Evolutionary conservation across 1,139 yeast genomes (phyloP).

Genomic region (Protomyces inouyei): DNA sequence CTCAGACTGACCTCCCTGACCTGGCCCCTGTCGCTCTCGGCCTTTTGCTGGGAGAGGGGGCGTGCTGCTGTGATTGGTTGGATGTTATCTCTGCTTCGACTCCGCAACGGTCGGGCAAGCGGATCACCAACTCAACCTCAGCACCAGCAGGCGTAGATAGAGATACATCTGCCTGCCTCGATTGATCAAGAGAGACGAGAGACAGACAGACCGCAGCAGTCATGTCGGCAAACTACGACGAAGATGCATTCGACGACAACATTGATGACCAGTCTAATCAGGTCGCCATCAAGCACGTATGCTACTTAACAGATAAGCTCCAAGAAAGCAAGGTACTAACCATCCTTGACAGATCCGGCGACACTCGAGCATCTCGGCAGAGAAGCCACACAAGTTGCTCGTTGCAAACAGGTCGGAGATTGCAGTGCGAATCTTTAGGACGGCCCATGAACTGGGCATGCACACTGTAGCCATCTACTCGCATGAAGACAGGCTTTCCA

Average conservation of each 20-base stretch:
- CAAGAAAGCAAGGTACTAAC: neutral
- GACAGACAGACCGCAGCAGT: too few species aligned
- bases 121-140: too few species aligned
- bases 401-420: constrained; percentile 32
- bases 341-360: constrained; percentile 1
- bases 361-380: constrained; percentile 10
- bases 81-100: too few species aligned
- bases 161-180: too few species aligned
- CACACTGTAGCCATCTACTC: constrained; percentile 96
- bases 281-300: constrained; percentile 20
- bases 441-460: constrained; percentile 97
- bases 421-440: constrained; percentile 59
- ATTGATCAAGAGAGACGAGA: too few species aligned
- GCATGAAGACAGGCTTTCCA: constrained; percentile 89
- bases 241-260: constrained; percentile 11
- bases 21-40: too few species aligned
- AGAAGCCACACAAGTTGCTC: constrained; percentile 19
- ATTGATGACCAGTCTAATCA: constrained; percentile 26
- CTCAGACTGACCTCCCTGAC: too few species aligned
- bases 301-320: neutral
- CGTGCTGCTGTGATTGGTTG: too few species aligned
- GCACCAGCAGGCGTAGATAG: too few species aligned
- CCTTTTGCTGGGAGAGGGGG: too few species aligned
- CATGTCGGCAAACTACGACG: neutral
- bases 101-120: too few species aligned